Evolutionary conservation across 306 rosid genomes (phyloP), one percentile per base, ranked within the genome.

Genomic region (Bauhinia variegata): DNA sequence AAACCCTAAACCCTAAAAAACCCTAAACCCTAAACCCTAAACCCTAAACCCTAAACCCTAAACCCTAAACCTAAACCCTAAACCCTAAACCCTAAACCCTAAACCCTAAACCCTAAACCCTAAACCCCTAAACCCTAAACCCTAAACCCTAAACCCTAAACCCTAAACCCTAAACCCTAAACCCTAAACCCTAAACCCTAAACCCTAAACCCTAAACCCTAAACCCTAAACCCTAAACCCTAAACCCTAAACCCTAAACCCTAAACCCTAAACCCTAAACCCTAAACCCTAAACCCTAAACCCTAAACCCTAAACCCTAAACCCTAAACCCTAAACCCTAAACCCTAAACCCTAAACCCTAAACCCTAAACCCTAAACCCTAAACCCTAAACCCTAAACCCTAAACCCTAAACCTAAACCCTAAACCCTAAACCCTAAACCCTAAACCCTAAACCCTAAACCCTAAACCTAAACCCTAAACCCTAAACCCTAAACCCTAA

Each of bases 171-270:
- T 44, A 57, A 70, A 54, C 75, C 67, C 23, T 14, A 1, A 58
- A 44, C 43, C 65, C 59, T 15, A 14, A 58, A 70, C 46, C 75
- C 75, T 58, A 44, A 70, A 69, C 74, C n/a, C 75, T 66, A 56
- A 70, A 58, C 57, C 75, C 75, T 43, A 56, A 70, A 58, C 67
- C 75, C 67, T 44, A 58, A 70, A 70, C 75, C 59, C 59, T 32
- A 70, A 70, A 70, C 66, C 66, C 66, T 56, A 43, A 70, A 70
- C 66, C 56, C 56, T 16, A 42, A 70, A 57, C 66, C 58, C 75
- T 43, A 56, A 70, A 57, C 75, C 75, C 58, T 31, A 54, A 41
- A 41, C 73, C 42, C 43, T 32, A 32, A 61, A 50, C 73, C 73
- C 54, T 18, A 67, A 52, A 19, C 73, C 74, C 54, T 12, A 47